Conservation (phyloP, 2,329 filamentous ascomycete species). For the Ustilaginoidea virens region DNA sequence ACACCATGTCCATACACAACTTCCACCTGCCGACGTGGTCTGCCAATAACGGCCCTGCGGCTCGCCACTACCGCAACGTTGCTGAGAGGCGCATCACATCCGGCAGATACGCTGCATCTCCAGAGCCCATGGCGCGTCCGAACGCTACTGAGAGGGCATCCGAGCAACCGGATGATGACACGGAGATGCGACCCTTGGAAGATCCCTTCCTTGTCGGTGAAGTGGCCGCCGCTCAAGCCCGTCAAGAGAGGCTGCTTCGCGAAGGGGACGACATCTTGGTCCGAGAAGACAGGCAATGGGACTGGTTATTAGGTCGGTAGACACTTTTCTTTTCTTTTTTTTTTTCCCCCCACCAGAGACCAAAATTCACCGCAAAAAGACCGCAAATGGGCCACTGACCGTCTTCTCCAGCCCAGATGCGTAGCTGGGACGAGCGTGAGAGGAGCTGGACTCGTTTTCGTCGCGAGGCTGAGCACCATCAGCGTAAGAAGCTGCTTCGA, state of each 20-base stretch:
- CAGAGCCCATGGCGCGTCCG: slow-evolving; percentile 11
- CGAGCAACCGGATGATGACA: neutral
- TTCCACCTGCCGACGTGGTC: slow-evolving; percentile 48
- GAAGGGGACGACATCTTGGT: slow-evolving; percentile 40
- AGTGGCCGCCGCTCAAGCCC: slow-evolving; percentile 41
- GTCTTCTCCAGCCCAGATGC: slow-evolving; percentile 30
- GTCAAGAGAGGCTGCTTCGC: slow-evolving; percentile 39
- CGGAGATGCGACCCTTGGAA: slow-evolving; percentile 36
- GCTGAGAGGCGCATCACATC: slow-evolving; percentile 43
- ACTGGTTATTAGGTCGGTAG: slow-evolving; percentile 41
- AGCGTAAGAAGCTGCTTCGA: slow-evolving; percentile 23
- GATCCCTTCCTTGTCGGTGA: slow-evolving; percentile 55
- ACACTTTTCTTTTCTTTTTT: neutral
- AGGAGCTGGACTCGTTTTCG: slow-evolving; percentile 29
- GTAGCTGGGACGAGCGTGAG: slow-evolving; percentile 33
- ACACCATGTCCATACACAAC: slow-evolving; percentile 28
- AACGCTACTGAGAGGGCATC: slow-evolving; percentile 1
- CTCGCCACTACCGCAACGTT: slow-evolving; percentile 47
- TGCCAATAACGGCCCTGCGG: slow-evolving; percentile 34
- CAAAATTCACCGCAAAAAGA: neutral
- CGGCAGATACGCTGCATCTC: slow-evolving; percentile 18
- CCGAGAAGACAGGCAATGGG: slow-evolving; percentile 43
- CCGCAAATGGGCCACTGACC: neutral
- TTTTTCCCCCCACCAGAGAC: neutral
- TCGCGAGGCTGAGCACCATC: slow-evolving; percentile 18